Conservation (phyloP, 2,329 filamentous ascomycete genomes). For the Claviceps cyperi region DNA sequence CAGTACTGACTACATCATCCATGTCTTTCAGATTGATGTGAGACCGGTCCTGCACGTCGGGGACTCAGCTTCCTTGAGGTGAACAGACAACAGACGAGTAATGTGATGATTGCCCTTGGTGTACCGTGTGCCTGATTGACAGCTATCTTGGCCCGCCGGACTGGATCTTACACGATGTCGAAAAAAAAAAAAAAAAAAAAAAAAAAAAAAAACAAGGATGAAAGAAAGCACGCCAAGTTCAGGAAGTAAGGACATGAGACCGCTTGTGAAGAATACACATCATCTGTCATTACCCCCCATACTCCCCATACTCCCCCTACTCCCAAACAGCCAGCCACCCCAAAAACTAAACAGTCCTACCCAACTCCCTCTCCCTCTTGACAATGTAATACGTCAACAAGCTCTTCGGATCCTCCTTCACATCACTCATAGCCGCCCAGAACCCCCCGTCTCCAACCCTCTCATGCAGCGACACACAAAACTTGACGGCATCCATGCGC, state of each 20-base stretch:
- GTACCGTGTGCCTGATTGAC: no score
- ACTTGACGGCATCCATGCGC: slow-evolving; percentile 61
- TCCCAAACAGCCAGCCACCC: background rate
- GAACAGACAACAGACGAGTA: no score
- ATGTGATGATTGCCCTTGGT: no score
- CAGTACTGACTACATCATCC: no score
- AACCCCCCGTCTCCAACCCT: slow-evolving; percentile 46
- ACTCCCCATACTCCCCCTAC: background rate
- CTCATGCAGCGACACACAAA: slow-evolving; percentile 59
- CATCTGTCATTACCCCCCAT: background rate
- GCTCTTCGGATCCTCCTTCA: slow-evolving; percentile 60
- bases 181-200: background rate
- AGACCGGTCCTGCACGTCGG: no score
- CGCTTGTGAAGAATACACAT: background rate
- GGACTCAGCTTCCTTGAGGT: no score
- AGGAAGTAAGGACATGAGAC: no score
- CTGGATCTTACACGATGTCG: no score
- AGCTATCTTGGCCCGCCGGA: no score
- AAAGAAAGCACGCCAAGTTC: background rate
- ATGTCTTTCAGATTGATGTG: no score
- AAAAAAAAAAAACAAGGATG: background rate
- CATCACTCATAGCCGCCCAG: slow-evolving; percentile 50
- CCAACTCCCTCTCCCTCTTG: slow-evolving; percentile 46
- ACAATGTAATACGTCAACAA: slow-evolving; percentile 72
- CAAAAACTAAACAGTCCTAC: background rate